phyloP scores from a whole-genome alignment of 805 yeast genomes.

The Starmera caribaea region DNA sequence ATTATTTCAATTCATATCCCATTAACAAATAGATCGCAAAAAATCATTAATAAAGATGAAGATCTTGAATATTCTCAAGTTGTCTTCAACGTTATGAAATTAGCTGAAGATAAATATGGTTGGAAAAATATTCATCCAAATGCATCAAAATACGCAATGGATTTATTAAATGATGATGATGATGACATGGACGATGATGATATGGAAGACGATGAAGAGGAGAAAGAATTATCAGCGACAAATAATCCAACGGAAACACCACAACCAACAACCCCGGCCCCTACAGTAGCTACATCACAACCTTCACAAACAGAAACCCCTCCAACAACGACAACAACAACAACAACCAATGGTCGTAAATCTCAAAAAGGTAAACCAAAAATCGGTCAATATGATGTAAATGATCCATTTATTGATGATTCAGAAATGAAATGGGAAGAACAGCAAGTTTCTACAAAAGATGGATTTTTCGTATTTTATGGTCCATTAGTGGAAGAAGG shows the following conservation, averaged over 20 bases:
- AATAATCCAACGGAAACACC: too few relatives aligned
- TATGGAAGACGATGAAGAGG: slow-evolving; percentile 27
- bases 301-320: too few relatives aligned
- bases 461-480: slow-evolving; percentile 91
- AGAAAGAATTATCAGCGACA: slow-evolving; percentile 1
- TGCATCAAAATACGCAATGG: slow-evolving; percentile 46
- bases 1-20: slow-evolving; percentile 50
- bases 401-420: slow-evolving; percentile 96
- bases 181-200: slow-evolving; percentile 38
- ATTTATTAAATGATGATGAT: slow-evolving; percentile 45
- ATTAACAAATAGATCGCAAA: slow-evolving; percentile 11
- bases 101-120: slow-evolving; percentile 81
- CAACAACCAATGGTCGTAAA: slow-evolving; percentile 33
- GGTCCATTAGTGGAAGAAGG: slow-evolving; percentile 76
- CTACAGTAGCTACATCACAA: slow-evolving; percentile 11
- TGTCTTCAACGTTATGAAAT: slow-evolving; percentile 58
- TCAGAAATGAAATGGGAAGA: slow-evolving; percentile 89
- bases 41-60: slow-evolving; percentile 25
- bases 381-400: slow-evolving; percentile 83
- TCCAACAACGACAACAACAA: slow-evolving; percentile 26
- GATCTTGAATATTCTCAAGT: slow-evolving; percentile 56
- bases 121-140: slow-evolving; percentile 63
- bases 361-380: slow-evolving; percentile 50
- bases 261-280: slow-evolving; percentile 4
- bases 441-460: slow-evolving; percentile 83